These are phyloP conservation scores for Phytophthora meadii DNA, from an alignment of 352 stramenopile species.

Conservation along the genomic window DNA sequence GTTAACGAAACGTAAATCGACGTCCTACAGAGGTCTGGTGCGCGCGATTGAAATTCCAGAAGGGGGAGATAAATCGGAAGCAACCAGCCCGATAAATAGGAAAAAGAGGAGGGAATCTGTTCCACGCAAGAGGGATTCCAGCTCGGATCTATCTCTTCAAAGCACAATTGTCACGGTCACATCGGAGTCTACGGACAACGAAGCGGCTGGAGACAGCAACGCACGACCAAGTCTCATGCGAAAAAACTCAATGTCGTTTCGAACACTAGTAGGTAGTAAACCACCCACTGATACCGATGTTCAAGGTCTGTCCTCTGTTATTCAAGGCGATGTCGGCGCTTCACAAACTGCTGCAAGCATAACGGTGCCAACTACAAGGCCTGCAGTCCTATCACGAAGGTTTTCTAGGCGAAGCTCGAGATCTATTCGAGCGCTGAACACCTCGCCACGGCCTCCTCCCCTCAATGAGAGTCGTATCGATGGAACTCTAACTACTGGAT, in stretches of 20 bases:
- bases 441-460: neutral
- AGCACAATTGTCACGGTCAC: neutral
- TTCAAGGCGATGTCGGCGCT: neutral
- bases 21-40: constrained; percentile 7
- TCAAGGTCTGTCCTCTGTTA: neutral
- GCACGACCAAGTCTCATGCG: constrained; percentile 2
- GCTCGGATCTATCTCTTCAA: constrained; percentile 1
- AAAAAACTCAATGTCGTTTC: constrained; percentile 22
- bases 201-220: neutral
- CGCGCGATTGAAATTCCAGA: constrained; percentile 8
- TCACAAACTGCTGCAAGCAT: neutral
- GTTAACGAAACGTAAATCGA: constrained; percentile 31
- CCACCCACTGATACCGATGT: neutral
- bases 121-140: neutral
- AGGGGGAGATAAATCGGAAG: constrained; percentile 4
- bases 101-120: constrained; percentile 24
- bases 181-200: constrained; percentile 1
- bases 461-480: no score
- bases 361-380: neutral
- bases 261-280: constrained; percentile 5
- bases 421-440: constrained; percentile 4
- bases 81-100: constrained; percentile 15
- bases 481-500: neutral
- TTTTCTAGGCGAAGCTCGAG: constrained; percentile 3
- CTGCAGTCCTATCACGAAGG: constrained; percentile 3